A percentile compares a stretch with the other conserved stretches of the same genome.
Evolutionary conservation across 2,329 filamentous ascomycete genomes (phyloP).

Genomic region (Xylaria sp.): DNA sequence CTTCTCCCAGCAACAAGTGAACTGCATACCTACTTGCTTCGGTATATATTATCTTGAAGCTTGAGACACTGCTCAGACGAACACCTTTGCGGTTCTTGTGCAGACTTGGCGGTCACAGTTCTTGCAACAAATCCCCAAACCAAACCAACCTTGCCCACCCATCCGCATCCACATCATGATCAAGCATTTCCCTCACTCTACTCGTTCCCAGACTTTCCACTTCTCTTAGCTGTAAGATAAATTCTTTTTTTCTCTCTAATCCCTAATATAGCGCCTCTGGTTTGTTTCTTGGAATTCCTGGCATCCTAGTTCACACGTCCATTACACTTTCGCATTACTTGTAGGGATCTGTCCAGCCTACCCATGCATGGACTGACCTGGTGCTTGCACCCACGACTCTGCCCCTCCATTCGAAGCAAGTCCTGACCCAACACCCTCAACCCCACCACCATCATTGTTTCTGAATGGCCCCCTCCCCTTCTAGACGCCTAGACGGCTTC

Average conservation of each 20-base stretch:
- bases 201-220: conserved; percentile 38
- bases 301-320: not conserved
- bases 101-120: conserved; percentile 2
- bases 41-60: conserved; percentile 21
- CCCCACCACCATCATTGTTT: conserved; percentile 16
- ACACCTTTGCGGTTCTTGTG: not conserved
- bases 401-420: conserved; percentile 28
- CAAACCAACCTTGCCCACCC: conserved; percentile 19
- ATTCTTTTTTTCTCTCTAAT: not conserved
- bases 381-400: conserved; percentile 9
- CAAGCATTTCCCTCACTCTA: conserved; percentile 39
- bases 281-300: not conserved
- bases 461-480: not conserved
- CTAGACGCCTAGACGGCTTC: not conserved
- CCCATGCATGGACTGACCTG: not conserved
- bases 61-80: conserved; percentile 9
- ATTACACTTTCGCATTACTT: not conserved
- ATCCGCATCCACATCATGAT: conserved; percentile 45
- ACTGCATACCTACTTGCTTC: conserved; percentile 3
- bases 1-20: conserved; percentile 15
- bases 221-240: conserved; percentile 45
- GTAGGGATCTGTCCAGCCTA: not conserved
- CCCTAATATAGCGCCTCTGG: not conserved
- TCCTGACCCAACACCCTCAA: conserved; percentile 20
- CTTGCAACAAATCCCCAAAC: conserved; percentile 23